Evolutionary conservation across 139 green algal species (phyloP).

Genomic region (Micractinium sp.): DNA sequence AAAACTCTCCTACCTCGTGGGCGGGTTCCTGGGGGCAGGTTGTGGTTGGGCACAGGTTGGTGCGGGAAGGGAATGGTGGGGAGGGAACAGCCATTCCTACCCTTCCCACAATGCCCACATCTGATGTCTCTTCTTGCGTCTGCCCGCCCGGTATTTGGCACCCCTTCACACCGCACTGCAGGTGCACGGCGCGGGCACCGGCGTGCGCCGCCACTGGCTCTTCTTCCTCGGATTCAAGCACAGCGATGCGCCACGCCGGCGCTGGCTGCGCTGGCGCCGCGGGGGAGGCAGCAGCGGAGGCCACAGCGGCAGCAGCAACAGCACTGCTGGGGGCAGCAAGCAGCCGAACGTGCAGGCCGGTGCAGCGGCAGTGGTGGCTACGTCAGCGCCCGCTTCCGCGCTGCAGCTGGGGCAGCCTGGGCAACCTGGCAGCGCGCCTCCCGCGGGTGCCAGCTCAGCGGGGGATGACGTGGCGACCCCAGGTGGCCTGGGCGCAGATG

Average conservation of each 20-base stretch:
- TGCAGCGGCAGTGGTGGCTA: not conserved
- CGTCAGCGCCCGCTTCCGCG: not conserved
- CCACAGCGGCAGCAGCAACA: not conserved
- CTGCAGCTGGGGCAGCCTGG: not conserved
- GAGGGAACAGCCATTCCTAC: too few relatives aligned
- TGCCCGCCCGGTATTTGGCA: too few relatives aligned
- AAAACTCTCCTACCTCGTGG: too few relatives aligned
- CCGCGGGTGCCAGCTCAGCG: not conserved
- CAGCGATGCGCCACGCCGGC: not conserved
- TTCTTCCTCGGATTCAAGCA: slow-evolving; percentile 49
- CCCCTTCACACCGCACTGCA: slow-evolving; percentile 2
- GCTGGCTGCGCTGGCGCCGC: not conserved
- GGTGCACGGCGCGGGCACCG: slow-evolving; percentile 48
- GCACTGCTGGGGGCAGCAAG: not conserved
- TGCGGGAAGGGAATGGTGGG: too few relatives aligned
- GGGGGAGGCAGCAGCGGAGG: not conserved
- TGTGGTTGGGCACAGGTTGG: too few relatives aligned
- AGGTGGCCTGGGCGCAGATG: not conserved
- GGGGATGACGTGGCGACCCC: not conserved
- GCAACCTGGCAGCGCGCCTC: not conserved
- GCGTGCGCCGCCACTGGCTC: slow-evolving; percentile 42
- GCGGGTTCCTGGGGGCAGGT: too few relatives aligned
- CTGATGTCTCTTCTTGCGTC: too few relatives aligned
- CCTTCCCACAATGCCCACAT: too few relatives aligned
- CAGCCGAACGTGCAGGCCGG: not conserved